Evolutionary conservation across 2,329 filamentous ascomycete genomes (phyloP), one percentile per base, ranked within the genome.

Genomic region (Rachicladosporium sp.): DNA sequence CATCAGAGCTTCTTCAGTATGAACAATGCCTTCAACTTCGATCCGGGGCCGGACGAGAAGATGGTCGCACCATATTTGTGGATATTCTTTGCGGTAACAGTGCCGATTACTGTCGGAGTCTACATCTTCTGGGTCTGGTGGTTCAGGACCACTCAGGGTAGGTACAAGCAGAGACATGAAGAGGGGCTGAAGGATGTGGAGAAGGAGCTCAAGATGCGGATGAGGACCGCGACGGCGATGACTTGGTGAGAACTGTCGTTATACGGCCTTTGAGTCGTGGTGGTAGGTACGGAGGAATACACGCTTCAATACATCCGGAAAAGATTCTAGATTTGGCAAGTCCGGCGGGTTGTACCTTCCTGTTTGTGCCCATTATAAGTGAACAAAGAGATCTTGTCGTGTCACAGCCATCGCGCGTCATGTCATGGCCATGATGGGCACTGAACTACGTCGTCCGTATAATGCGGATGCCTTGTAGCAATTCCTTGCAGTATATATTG

Each of bases 1-100:
- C 19, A 29, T 6, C 35, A 56, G 52, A 53, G 52, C 4, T 54
- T 58, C 44, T 58, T 58, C 43, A 46, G 49, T 41, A 58, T 58
- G 53, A 47, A 53, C 38, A 47, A 47, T 9, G 54, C 56, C 50
- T 52, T 52, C 43, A 52, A 51, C 32, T 53, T 48, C 45, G 37
- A 42, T 11, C 33, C 42, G 3, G 44, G 43, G 6, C 43, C 46
- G 3, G 48, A 46, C 11, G 42, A 51, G 19, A 39, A 36, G 3
- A 45, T 58, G 11, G 53, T 50, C 3, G 57, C 55, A 29, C 52
- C 52, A 2, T 55, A 53, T 37, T 15, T 57, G 2, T 58, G 50
- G 33, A 43, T 58, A 8, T 58, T 51, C 43, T 58, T 58, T 37
- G 55, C 50, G 31, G 47, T 56, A 12, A 58, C 55, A 2, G 46